Percentiles rank a stretch among this genome's conserved stretches.
These are phyloP conservation scores for Annulohypoxylon truncatum DNA, from an alignment of 2,329 filamentous ascomycete species.

Conservation along the genomic window DNA sequence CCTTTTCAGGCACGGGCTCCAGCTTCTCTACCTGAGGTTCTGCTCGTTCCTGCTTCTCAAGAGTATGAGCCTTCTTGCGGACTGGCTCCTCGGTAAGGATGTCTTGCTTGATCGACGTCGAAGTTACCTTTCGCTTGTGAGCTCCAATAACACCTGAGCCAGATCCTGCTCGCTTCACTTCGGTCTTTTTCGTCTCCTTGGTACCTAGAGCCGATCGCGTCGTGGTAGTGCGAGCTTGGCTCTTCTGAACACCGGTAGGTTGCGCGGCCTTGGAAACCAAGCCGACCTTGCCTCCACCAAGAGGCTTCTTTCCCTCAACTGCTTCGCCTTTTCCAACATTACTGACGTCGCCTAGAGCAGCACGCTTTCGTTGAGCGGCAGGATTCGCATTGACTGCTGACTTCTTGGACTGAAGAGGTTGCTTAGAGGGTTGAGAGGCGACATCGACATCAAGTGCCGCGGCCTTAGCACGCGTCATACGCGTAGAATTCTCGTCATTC, in stretches of 20 bases:
- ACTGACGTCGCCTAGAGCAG: slow-evolving; percentile 92
- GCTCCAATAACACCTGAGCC: slow-evolving; percentile 74
- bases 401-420: slow-evolving; percentile 78
- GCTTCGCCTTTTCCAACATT: slow-evolving; percentile 86
- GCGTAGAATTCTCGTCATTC: slow-evolving; percentile 95
- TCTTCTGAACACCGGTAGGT: slow-evolving; percentile 85
- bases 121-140: slow-evolving; percentile 74
- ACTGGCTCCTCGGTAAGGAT: slow-evolving; percentile 72
- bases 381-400: slow-evolving; percentile 62
- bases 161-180: slow-evolving; percentile 78
- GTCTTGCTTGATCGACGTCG: slow-evolving; percentile 70
- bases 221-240: slow-evolving; percentile 63
- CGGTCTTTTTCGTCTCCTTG: slow-evolving; percentile 77
- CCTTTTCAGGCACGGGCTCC: slow-evolving; percentile 51
- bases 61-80: slow-evolving; percentile 71
- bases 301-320: slow-evolving; percentile 79
- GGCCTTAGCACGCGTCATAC: slow-evolving; percentile 92
- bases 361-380: slow-evolving; percentile 74
- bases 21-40: slow-evolving; percentile 38
- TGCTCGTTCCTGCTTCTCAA: slow-evolving; percentile 57
- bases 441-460: slow-evolving; percentile 77
- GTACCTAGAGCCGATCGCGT: slow-evolving; percentile 71
- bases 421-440: slow-evolving; percentile 66
- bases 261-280: slow-evolving; percentile 84
- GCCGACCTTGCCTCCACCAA: slow-evolving; percentile 68